A percentile compares a stretch with the other conserved stretches of the same genome.
phyloP scores from a whole-genome alignment of 176 grass and related monocot species.

The Oryza brachyantha region DNA sequence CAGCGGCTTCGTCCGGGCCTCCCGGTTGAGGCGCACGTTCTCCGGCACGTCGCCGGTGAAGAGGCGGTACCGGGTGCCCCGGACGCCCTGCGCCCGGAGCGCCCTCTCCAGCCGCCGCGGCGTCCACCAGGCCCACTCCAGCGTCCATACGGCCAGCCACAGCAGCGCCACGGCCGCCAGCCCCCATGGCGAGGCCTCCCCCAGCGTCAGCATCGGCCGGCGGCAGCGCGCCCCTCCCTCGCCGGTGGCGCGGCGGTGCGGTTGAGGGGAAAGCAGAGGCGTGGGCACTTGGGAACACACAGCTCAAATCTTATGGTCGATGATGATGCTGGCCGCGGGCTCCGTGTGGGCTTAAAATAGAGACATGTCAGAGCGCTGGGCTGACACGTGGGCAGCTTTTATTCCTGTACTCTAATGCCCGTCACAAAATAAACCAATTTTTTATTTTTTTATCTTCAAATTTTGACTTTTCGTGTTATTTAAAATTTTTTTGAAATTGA shows the following conservation, averaged over 20 bases:
- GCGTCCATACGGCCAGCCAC: conserved; percentile 24
- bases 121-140: conserved; percentile 55
- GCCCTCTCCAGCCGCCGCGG: conserved; percentile 38
- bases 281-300: too few relatives aligned
- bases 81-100: conserved; percentile 45
- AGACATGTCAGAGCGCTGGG: background rate
- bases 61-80: conserved; percentile 43
- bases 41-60: conserved; percentile 41
- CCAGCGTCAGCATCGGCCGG: background rate
- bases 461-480: too few relatives aligned
- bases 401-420: too few relatives aligned
- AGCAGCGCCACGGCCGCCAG: conserved; percentile 31
- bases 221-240: background rate
- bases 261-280: background rate
- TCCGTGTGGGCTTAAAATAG: background rate
- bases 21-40: conserved; percentile 24
- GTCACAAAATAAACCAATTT: too few relatives aligned
- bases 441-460: too few relatives aligned
- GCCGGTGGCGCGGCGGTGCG: background rate
- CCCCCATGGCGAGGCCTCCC: conserved; percentile 21
- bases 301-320: background rate
- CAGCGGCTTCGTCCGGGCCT: conserved; percentile 36
- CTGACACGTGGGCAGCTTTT: too few relatives aligned
- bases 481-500: too few relatives aligned
- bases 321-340: background rate